Evolutionary conservation across 805 yeast species (phyloP), one percentile per base, ranked within the genome.

Genomic region (Pichia sporocuriosa): DNA sequence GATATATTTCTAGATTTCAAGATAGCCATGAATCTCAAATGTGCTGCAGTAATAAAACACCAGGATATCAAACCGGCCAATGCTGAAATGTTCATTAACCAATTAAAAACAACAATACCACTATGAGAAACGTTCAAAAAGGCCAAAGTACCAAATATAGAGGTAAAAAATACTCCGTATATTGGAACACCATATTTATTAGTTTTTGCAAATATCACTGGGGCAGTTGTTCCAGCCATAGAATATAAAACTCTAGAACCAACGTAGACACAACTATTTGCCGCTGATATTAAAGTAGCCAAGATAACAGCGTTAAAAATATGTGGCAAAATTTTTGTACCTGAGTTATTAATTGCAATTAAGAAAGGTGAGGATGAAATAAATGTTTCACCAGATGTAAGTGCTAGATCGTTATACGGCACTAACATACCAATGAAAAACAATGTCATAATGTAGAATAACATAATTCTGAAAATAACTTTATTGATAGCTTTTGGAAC

Each of bases 61-160:
- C 89, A 81, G 15, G 84, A 72, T 51, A 81, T 78, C 50, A 82
- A 69, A 45, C 89, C 89, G 10, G 88, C 80, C 37, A 81, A 81
- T 23, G 84, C 84, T n/a, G 85, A 74, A 52, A 83, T 81, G 59
- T 81, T 81, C 50, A 81, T 63, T 45, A 83, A 67, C 89, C 89
- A 83, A 55, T 72, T 65, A 65, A 83, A 83, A 24, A 79, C 88
- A 4, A 71, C 68, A 31, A 58, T 56, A 43, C 83, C 83, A 43
- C 72, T 65, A 17, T 64, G 58, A 6, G 81, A 70, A 16, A 75
- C 75, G 35, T 66, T 68, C 63, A 83, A 62, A 65, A 73, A 81
- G 3, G 79, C 86, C 43, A 83, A 62, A 20, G 76, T 65, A 35
- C 89, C 90, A 54, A 81, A 75, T 2, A 67, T 52, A 2, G 85